Evolutionary conservation across 2,329 filamentous ascomycete genomes (phyloP).

Genomic region (Scorias spongiosa): DNA sequence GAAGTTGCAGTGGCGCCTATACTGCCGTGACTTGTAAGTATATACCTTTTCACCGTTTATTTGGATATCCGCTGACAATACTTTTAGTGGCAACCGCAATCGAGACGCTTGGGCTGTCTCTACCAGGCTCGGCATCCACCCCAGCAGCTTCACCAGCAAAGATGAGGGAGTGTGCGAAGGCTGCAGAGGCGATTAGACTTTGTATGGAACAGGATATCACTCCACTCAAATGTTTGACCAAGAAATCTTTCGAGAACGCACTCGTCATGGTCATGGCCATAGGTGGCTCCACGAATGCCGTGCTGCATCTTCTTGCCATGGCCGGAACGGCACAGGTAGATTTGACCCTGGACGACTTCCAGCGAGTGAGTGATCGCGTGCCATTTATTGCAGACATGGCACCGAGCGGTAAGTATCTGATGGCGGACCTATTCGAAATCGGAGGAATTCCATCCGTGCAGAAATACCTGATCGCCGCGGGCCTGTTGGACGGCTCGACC

Average conservation of each 20-base stretch:
- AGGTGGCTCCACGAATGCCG: slow-evolving; percentile 80
- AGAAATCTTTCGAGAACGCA: slow-evolving; percentile 67
- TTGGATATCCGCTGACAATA: no score
- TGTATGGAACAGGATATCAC: slow-evolving; percentile 75
- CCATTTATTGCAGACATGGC: slow-evolving; percentile 78
- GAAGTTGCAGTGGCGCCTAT: slow-evolving; percentile 85
- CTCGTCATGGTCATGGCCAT: slow-evolving; percentile 81
- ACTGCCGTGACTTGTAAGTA: slow-evolving; percentile 57
- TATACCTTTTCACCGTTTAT: no score
- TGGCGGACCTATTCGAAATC: slow-evolving; percentile 76
- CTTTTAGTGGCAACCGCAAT: slow-evolving; percentile 64
- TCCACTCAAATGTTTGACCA: slow-evolving; percentile 66
- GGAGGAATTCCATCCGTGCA: slow-evolving; percentile 76
- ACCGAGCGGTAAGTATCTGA: slow-evolving; percentile 69
- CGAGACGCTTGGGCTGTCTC: slow-evolving; percentile 70
- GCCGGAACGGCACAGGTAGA: slow-evolving; percentile 67
- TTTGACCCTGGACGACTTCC: slow-evolving; percentile 68
- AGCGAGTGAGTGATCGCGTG: slow-evolving; percentile 65
- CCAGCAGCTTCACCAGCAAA: slow-evolving; percentile 71
- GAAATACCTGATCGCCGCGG: slow-evolving; percentile 65
- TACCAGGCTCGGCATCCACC: slow-evolving; percentile 72
- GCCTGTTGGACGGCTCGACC: slow-evolving; percentile 61
- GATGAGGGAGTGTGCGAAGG: slow-evolving; percentile 71
- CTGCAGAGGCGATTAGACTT: slow-evolving; percentile 58
- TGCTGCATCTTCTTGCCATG: slow-evolving; percentile 83